A percentile compares a stretch with the other conserved stretches of the same genome.
Evolutionary conservation across 2,329 filamentous ascomycete genomes (phyloP).

Genomic region (Drechmeria coniospora): DNA sequence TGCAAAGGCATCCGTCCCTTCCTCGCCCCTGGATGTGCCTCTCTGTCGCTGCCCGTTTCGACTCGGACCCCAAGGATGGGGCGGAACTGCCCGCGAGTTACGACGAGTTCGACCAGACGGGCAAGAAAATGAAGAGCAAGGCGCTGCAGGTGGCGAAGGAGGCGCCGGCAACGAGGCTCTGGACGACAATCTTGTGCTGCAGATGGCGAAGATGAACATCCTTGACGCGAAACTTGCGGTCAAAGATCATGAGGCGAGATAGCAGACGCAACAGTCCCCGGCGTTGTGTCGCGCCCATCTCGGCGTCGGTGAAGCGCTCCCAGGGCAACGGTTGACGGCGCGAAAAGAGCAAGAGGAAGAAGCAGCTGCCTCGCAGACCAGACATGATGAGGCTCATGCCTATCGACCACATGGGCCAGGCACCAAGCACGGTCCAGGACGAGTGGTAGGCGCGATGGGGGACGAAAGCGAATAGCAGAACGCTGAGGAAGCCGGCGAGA

Average conservation of each 20-base stretch:
- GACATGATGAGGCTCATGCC: constrained; percentile 26
- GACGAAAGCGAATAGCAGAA: constrained; percentile 23
- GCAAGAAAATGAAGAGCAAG: constrained; percentile 22
- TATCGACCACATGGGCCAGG: constrained; percentile 30
- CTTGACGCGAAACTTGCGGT: constrained; percentile 28
- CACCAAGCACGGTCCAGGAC: constrained; percentile 24
- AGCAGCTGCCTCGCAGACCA: constrained; percentile 29
- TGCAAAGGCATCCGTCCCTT: no score
- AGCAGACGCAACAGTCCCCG: constrained; percentile 15
- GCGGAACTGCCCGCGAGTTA: no score
- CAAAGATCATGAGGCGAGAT: constrained; percentile 29
- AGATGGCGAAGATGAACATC: constrained; percentile 24
- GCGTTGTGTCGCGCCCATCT: constrained; percentile 9
- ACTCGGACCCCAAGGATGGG: no score
- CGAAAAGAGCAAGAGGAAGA: constrained; percentile 30
- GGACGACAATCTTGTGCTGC: constrained; percentile 28
- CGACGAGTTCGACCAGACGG: neutral
- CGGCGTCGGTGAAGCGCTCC: constrained; percentile 28
- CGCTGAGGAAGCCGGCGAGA: constrained; percentile 21
- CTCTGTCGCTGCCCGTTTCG: no score
- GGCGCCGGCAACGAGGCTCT: constrained; percentile 22
- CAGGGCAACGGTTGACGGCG: constrained; percentile 29
- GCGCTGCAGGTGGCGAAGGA: constrained; percentile 21
- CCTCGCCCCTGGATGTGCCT: no score
- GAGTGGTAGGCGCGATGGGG: constrained; percentile 22